Conservation (phyloP, 1,284 basidiomycete genomes). For the Pulchroboletus neoregius region DNA sequence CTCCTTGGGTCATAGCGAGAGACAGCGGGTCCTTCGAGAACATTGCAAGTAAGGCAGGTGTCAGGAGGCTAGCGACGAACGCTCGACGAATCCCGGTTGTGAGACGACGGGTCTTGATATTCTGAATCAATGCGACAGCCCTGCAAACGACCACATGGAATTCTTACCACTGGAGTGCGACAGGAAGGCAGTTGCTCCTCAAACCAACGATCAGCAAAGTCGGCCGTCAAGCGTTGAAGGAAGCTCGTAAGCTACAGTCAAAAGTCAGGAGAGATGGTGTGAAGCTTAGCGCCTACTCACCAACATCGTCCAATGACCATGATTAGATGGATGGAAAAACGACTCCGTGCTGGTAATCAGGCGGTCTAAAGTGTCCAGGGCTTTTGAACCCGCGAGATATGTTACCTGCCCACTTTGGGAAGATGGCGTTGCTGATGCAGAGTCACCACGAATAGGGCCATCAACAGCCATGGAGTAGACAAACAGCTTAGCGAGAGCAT, state of each 20-base stretch:
- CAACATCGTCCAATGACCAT: constrained; percentile 73
- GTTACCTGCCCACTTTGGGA: constrained; percentile 51
- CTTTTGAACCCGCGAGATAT: constrained; percentile 83
- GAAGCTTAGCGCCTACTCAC: constrained; percentile 26
- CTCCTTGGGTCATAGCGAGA: constrained; percentile 64
- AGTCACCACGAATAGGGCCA: constrained; percentile 46
- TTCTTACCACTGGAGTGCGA: constrained; percentile 72
- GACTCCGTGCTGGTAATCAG: constrained; percentile 91
- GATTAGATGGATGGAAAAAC: constrained; percentile 88
- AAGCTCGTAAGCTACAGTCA: constrained; percentile 31
- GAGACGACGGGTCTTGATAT: constrained; percentile 61
- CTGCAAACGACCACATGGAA: background rate
- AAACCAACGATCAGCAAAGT: constrained; percentile 80
- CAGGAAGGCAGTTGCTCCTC: constrained; percentile 81
- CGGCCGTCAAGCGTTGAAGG: constrained; percentile 58
- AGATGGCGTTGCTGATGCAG: constrained; percentile 55
- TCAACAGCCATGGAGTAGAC: constrained; percentile 92
- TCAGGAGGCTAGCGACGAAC: constrained; percentile 81
- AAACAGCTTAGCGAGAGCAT: constrained; percentile 81
- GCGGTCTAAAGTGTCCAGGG: constrained; percentile 85
- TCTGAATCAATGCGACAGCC: constrained; percentile 3
- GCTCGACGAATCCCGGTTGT: constrained; percentile 80
- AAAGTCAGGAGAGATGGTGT: constrained; percentile 11
- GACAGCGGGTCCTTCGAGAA: constrained; percentile 84
- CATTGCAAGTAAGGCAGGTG: constrained; percentile 90